These are phyloP conservation scores for Marchantia paleacea DNA, from an alignment of 225 moss, liverwort and hornwort species.

Conservation along the genomic window DNA sequence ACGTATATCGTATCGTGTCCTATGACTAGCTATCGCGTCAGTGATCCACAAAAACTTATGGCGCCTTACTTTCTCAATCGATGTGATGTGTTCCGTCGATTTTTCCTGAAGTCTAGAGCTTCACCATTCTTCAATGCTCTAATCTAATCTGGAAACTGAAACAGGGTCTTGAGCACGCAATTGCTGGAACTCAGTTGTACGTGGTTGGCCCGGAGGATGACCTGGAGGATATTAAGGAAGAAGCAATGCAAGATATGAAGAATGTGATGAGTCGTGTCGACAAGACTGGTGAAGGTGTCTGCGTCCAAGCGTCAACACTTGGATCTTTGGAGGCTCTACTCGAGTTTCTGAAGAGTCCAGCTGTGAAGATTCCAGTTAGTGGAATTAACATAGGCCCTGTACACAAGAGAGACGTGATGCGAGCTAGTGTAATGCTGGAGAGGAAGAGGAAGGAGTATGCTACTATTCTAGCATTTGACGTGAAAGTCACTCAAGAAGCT, in stretches of 20 bases:
- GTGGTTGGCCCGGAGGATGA: conserved; percentile 98
- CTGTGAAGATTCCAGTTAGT: conserved; percentile 97
- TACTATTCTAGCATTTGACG: conserved; percentile 97
- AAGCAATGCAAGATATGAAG: conserved; percentile 98
- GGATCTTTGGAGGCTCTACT: conserved; percentile 94
- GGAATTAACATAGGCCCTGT: conserved; percentile 94
- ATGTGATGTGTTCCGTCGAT: too few relatives aligned
- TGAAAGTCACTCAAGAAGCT: conserved; percentile 93
- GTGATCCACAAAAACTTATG: too few relatives aligned
- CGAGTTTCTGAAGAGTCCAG: conserved; percentile 93
- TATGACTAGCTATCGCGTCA: too few relatives aligned
- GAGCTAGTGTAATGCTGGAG: conserved; percentile 95
- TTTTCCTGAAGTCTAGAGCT: too few relatives aligned
- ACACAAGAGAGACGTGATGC: conserved; percentile 98
- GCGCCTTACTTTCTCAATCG: too few relatives aligned
- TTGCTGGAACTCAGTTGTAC: conserved; percentile 91
- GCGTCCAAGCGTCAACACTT: conserved; percentile 98
- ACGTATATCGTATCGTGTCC: too few relatives aligned
- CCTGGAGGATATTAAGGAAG: conserved; percentile 90
- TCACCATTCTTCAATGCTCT: not conserved
- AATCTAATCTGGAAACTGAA: not conserved
- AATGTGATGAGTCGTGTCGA: conserved; percentile 95
- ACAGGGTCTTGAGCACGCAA: conserved; percentile 96
- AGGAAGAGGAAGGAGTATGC: conserved; percentile 93
- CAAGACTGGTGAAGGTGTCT: conserved; percentile 97